Evolutionary conservation across 164 flowering plant genomes (phyloP).

Genomic region (Sextonia rubra): DNA sequence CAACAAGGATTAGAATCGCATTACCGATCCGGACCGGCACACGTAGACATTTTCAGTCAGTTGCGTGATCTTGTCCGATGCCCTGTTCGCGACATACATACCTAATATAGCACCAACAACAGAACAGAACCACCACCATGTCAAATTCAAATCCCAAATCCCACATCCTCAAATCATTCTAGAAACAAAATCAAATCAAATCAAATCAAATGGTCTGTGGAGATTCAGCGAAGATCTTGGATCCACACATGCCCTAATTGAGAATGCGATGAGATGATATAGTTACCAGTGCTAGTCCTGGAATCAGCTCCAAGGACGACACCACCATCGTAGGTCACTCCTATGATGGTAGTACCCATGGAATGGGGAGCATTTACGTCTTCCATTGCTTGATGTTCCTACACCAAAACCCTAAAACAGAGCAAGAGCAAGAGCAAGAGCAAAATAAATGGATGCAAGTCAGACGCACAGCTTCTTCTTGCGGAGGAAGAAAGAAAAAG

Average conservation of each 20-base stretch:
- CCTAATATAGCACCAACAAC: conserved; percentile 42
- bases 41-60: conserved; percentile 83
- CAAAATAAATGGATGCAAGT: too few relatives aligned
- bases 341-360: conserved; percentile 88
- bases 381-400: too few relatives aligned
- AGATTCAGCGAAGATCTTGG: too few relatives aligned
- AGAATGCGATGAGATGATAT: neutral
- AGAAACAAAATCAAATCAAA: too few relatives aligned
- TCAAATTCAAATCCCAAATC: too few relatives aligned
- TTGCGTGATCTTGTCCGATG: conserved; percentile 88
- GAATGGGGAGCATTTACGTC: conserved; percentile 57
- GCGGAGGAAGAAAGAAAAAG: too few relatives aligned
- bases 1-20: neutral
- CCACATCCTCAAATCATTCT: neutral
- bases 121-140: neutral
- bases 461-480: too few relatives aligned
- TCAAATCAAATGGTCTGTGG: neutral
- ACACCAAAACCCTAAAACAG: too few relatives aligned
- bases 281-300: conserved; percentile 76
- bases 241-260: neutral
- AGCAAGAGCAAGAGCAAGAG: too few relatives aligned
- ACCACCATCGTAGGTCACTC: conserved; percentile 78
- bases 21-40: conserved; percentile 94
- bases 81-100: conserved; percentile 83
- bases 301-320: conserved; percentile 91